Evolutionary conservation across 257 asterid genomes (phyloP), one percentile per base, ranked within the genome.

Genomic region (Penstemon eatonii): DNA sequence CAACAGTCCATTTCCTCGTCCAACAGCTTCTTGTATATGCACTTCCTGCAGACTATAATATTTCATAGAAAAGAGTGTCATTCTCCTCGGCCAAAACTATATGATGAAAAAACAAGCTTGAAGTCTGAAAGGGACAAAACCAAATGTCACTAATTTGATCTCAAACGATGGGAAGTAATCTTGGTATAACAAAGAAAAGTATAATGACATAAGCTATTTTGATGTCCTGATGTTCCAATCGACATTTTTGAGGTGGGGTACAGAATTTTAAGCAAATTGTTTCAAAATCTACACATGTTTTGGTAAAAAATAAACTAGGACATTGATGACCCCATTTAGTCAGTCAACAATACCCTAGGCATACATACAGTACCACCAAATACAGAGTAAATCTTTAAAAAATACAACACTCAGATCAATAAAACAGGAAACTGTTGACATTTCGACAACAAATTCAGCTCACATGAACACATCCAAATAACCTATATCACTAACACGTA

Each of bases 41-140:
- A 89, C 63, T 77, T 78, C 74, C 79, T 79, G 77, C 96, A 89
- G 78, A 87, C 92, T 87, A 65, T 49, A 71, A 4, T 13, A 42
- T 37, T 50, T 8, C 55, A 43, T 5, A 70, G 65, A 71, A 42
- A 52, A 67, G 41, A 55, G 63, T 8, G 53, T 70, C 75, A 70
- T 66, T 12, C 5, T 68, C 60, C 18, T 46, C 68, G 38, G 8
- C 36, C 8, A 56, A 0, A 43, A 18, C 49, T 59, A 11, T 37
- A 68, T 42, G 43, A 25, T 25, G 33, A 25, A 25, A 25, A 25
- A 25, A 25, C 33, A 25, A 25, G 33, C 33, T 25, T 25, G 33
- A 25, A 25, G 33, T 57, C 60, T 54, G 57, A 59, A 5, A 11
- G 60, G 66, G 19, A 62, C 15, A 60, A 60, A 60, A 67, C 45